Conservation (phyloP, 345 rosid species). For the Streptanthus diversifolius region DNA sequence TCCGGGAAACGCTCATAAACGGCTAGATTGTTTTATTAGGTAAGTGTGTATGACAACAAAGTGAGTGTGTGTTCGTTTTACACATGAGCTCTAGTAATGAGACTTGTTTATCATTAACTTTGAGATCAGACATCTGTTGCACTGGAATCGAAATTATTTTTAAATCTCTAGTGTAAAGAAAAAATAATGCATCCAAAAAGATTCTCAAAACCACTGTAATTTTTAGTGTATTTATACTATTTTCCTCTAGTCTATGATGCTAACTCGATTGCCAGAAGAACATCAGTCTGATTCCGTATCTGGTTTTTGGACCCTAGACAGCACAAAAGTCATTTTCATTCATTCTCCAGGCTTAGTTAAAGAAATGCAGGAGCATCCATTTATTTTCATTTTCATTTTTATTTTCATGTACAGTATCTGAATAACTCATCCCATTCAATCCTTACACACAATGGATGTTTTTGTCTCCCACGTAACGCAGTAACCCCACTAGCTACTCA, state of each 20-base stretch:
- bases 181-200: too few species aligned
- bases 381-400: neutral
- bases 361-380: neutral
- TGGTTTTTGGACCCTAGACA: neutral
- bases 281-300: too few species aligned
- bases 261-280: too few species aligned
- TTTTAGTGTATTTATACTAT: too few species aligned
- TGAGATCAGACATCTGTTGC: neutral
- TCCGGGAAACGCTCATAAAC: neutral
- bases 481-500: neutral
- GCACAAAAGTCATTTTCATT: neutral
- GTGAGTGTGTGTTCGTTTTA: neutral
- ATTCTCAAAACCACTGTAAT: too few species aligned
- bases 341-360: too few species aligned
- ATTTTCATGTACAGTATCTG: conserved; percentile 11
- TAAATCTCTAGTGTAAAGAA: too few species aligned
- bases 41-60: neutral
- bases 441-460: neutral
- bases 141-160: neutral
- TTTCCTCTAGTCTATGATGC: too few species aligned
- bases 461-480: neutral
- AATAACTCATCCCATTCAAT: neutral
- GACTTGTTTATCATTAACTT: neutral
- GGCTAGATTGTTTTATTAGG: conserved; percentile 5
- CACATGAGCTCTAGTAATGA: neutral